Evolutionary conservation across 106 monocot species (phyloP).

Genomic region (Dioscorea zingiberensis): DNA sequence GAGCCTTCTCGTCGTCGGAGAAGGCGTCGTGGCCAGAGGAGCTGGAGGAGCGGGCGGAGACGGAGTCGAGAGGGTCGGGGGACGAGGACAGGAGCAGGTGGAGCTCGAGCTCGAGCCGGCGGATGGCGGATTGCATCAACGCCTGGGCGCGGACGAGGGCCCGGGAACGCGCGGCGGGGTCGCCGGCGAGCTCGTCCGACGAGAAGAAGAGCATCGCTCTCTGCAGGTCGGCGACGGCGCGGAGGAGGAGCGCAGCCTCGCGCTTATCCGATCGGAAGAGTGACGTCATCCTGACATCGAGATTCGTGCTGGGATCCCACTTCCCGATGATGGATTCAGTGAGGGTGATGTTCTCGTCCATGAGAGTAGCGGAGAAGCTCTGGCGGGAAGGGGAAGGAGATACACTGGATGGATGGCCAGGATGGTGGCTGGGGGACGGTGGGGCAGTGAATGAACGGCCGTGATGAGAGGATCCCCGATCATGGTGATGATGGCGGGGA

Average conservation of each 20-base stretch:
- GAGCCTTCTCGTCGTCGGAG: constrained; percentile 3
- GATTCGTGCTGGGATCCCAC: constrained; percentile 9
- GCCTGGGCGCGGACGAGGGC: constrained; percentile 8
- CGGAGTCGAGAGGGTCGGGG: constrained; percentile 11
- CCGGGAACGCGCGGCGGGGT: not conserved
- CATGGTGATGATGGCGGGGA: not conserved
- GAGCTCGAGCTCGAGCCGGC: constrained; percentile 19
- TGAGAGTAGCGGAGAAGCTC: constrained; percentile 8
- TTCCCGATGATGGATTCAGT: constrained; percentile 9
- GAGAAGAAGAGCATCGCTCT: constrained; percentile 18
- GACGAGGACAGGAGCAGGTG: constrained; percentile 7
- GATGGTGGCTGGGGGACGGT: not conserved
- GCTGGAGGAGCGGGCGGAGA: constrained; percentile 2
- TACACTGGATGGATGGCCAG: not conserved
- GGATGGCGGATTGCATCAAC: constrained; percentile 19
- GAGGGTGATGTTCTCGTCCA: constrained; percentile 10
- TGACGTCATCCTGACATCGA: constrained; percentile 9
- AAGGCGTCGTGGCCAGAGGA: not conserved
- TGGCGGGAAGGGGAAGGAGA: constrained; percentile 1
- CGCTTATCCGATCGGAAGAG: constrained; percentile 11
- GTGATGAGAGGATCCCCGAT: not conserved
- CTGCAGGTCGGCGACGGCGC: constrained; percentile 12
- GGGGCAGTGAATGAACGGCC: not conserved
- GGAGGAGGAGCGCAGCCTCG: constrained; percentile 6
- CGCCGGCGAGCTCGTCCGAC: not conserved